phyloP scores from a whole-genome alignment of 225 moss, liverwort and hornwort species.

The Climacium dendroides region DNA sequence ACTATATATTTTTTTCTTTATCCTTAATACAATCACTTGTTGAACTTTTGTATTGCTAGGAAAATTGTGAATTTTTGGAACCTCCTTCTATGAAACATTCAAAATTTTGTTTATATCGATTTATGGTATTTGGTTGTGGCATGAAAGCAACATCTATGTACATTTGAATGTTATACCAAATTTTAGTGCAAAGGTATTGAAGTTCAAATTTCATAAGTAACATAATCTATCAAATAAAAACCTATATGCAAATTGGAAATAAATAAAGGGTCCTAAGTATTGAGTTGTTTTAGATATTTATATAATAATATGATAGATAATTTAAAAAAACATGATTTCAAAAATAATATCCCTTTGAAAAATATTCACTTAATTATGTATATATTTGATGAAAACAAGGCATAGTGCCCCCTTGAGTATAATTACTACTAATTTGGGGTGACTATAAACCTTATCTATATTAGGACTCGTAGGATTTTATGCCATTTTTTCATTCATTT shows the following conservation, averaged over 20 bases:
- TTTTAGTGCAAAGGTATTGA: background rate
- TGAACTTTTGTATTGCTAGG: rapidly evolving
- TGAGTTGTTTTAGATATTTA: background rate
- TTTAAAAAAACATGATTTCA: background rate
- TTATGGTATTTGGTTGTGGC: background rate
- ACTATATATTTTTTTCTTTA: background rate
- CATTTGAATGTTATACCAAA: background rate
- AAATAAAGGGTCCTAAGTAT: background rate
- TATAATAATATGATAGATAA: background rate
- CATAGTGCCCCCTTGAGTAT: rapidly evolving
- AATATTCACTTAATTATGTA: background rate
- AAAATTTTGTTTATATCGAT: background rate
- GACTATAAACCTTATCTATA: background rate
- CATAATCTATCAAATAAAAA: background rate
- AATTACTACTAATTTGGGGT: background rate
- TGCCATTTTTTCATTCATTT: background rate
- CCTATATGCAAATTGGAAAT: background rate
- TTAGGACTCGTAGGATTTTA: background rate
- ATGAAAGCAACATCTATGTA: rapidly evolving
- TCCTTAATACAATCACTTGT: background rate
- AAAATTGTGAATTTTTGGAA: background rate
- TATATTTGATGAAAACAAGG: background rate
- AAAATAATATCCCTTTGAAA: background rate
- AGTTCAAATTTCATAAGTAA: background rate
- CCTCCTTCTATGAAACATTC: rapidly evolving